Percentiles rank a stretch among this genome's conserved stretches.
Conservation (phyloP, 2,329 filamentous ascomycete species). For the Seiridium cupressi region DNA sequence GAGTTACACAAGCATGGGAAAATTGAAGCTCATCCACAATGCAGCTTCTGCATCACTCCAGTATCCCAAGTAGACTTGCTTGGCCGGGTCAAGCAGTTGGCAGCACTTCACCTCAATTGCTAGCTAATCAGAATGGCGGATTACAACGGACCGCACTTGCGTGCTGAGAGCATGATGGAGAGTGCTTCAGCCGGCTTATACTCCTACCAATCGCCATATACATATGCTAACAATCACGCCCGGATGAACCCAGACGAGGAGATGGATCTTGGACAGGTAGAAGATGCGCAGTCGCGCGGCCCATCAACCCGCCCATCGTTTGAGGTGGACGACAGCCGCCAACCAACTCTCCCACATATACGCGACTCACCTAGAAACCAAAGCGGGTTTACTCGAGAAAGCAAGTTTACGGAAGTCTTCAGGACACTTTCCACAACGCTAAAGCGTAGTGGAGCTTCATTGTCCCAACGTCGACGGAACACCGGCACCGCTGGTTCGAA, state of each 20-base stretch:
- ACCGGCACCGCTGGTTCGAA: background rate
- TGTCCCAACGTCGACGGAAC: background rate
- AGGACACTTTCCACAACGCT: background rate
- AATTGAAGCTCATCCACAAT: too few species aligned
- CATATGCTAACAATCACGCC: background rate
- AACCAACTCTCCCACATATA: background rate
- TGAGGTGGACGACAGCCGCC: background rate
- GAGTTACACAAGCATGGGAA: too few species aligned
- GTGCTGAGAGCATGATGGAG: background rate
- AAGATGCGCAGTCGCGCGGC: background rate
- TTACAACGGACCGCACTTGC: background rate
- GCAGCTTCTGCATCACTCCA: too few species aligned
- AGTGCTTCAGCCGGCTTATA: background rate
- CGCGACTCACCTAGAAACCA: background rate
- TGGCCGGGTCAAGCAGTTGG: background rate
- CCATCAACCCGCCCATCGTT: background rate
- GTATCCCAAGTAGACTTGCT: background rate
- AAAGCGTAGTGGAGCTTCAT: background rate
- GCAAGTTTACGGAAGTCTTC: conserved; percentile 1
- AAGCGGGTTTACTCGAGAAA: background rate
- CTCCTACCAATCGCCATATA: background rate
- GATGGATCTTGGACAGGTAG: background rate
- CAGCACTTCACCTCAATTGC: background rate
- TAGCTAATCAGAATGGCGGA: background rate
- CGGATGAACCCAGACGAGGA: background rate